Base-by-base conservation (phyloP, 208 protist species). In the Naegleria lovaniensis region DNA sequence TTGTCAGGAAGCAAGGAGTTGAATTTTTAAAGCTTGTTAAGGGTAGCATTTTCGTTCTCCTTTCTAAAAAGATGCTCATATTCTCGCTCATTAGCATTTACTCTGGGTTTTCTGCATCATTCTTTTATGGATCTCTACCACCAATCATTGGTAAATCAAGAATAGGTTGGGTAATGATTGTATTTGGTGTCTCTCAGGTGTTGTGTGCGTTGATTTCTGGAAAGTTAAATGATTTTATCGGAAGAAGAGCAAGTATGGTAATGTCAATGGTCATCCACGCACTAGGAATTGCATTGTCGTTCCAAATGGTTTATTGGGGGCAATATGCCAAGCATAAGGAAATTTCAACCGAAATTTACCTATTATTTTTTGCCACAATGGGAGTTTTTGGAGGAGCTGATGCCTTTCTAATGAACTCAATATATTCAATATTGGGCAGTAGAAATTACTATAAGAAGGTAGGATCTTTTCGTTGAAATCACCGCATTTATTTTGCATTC, bases 361-460 rank as follows among this genome's bases (percentile, higher is more conserved):
- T 39, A 9, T 9, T 86, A 4, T 58, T 38, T n/a, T 88, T 88
- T 55, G 41, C 58, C 5, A 58, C 88, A 22, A 59, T 76, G 22
- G 11, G 7, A 11, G 51, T 90, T 16, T n/a, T 13, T 58, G 88
- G 48, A 38, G 39, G 29, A 38, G 88, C 40, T 59, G 88, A 90
- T 58, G 13, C 88, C 0, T 15, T 39, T 16, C 38, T 76, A 5
- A 90, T 6, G 16, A 67, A 39, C 5, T 39, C 41, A 40, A 76
- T 90, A 6, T 90, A 84, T 90, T 33, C 51, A 0, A 90, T 90
- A 7, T 39, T 90, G 6, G 84, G 84, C 0, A 25, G 29, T 51
- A 25, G 6, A 38, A 58, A n/a, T 19, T 88, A 39, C 41, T 58
- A 39, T 36, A 88, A 88, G 41, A n/a, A 58, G 43, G 43, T 48